Conservation (phyloP, 805 yeast species). For the Kluyveromyces aestuarii region DNA sequence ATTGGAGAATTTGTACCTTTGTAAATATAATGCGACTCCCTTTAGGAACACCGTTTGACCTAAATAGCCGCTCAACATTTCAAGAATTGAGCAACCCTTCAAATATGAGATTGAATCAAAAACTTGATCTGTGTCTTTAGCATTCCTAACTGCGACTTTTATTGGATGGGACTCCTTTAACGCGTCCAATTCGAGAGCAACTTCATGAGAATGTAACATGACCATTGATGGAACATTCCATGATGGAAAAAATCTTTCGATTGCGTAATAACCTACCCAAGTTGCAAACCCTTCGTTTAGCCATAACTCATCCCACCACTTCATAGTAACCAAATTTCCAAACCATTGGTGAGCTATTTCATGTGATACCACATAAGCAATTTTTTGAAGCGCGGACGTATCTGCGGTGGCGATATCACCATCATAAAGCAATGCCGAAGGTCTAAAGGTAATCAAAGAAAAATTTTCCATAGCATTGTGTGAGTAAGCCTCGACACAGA, state of each 20-base stretch:
- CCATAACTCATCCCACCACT: slow-evolving; percentile 93
- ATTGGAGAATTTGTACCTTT: slow-evolving; percentile 54
- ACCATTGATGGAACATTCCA: slow-evolving; percentile 67
- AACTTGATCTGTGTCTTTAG: slow-evolving; percentile 71
- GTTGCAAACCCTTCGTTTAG: slow-evolving; percentile 82
- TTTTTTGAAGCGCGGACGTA: slow-evolving; percentile 54
- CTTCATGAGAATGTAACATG: slow-evolving; percentile 33
- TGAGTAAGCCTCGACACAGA: slow-evolving; percentile 64
- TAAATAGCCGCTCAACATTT: slow-evolving; percentile 65
- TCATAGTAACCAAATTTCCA: slow-evolving; percentile 83
- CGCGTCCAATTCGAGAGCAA: slow-evolving; percentile 43
- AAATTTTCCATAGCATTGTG: slow-evolving; percentile 92
- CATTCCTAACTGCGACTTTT: slow-evolving; percentile 71
- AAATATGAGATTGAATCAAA: slow-evolving; percentile 75
- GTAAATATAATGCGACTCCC: slow-evolving; percentile 65
- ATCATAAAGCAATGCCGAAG: slow-evolving; percentile 42
- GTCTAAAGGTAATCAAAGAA: slow-evolving; percentile 69
- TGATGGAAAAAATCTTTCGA: slow-evolving; percentile 62
- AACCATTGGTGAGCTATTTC: slow-evolving; percentile 91
- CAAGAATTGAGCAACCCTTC: slow-evolving; percentile 71
- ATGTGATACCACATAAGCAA: slow-evolving; percentile 75
- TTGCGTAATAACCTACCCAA: slow-evolving; percentile 68
- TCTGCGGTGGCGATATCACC: slow-evolving; percentile 10
- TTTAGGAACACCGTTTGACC: slow-evolving; percentile 61
- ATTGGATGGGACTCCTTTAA: slow-evolving; percentile 67